Conservation (phyloP, 2,329 filamentous ascomycete species). For the Claviceps lovelessii region DNA sequence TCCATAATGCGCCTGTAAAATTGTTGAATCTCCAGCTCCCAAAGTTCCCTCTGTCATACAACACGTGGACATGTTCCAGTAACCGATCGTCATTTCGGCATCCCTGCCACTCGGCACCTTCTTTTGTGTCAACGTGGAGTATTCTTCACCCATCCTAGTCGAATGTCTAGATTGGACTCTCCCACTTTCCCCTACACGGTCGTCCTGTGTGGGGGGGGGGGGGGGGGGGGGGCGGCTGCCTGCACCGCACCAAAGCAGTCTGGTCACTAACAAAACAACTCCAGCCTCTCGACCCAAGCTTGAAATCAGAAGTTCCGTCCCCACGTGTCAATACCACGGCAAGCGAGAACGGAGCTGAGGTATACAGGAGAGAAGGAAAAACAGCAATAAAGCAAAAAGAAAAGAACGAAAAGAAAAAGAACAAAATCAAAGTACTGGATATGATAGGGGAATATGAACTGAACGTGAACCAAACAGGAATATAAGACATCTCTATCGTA, state of each 20-base stretch:
- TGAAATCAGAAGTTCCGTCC: background rate
- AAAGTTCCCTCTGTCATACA: background rate
- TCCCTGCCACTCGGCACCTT: background rate
- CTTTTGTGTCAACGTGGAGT: no score
- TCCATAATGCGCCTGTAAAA: background rate
- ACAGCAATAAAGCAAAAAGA: background rate
- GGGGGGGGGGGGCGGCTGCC: background rate
- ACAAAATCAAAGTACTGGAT: background rate
- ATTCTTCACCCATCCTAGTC: background rate
- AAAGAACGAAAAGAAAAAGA: no score
- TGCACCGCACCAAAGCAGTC: background rate
- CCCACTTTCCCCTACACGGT: background rate
- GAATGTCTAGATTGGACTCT: background rate
- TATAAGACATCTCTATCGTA: no score
- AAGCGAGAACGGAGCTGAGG: background rate
- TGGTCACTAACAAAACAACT: background rate
- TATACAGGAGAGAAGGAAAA: background rate
- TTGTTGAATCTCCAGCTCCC: background rate
- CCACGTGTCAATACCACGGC: background rate
- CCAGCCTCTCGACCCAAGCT: background rate
- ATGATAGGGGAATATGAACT: no score
- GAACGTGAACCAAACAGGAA: no score
- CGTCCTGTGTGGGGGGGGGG: background rate
- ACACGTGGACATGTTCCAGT: background rate
- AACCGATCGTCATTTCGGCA: background rate